phyloP scores from a whole-genome alignment of 2,329 filamentous ascomycete genomes.

The Karstenula rhodostoma region DNA sequence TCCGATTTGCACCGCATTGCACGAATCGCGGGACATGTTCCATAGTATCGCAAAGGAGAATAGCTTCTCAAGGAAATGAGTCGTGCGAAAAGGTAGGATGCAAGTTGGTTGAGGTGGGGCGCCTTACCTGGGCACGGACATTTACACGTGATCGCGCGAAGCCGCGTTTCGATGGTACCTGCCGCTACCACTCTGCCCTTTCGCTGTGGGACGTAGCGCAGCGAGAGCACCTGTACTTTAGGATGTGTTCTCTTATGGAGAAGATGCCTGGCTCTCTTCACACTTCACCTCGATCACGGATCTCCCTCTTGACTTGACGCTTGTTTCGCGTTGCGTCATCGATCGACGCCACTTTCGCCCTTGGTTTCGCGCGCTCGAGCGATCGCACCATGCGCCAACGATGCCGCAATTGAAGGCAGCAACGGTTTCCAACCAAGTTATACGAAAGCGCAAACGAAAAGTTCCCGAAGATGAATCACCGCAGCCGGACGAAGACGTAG shows the following conservation, averaged over 20 bases:
- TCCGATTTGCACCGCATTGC: neutral
- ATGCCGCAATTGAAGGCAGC: slow-evolving; percentile 55
- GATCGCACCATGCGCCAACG: slow-evolving; percentile 24
- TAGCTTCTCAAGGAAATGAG: too few relatives aligned
- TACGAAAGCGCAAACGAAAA: slow-evolving; percentile 56
- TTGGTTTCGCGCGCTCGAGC: neutral
- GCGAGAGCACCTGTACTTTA: neutral
- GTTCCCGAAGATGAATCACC: slow-evolving; percentile 30
- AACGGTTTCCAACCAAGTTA: slow-evolving; percentile 54
- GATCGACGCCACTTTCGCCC: slow-evolving; percentile 21
- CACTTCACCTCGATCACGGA: neutral
- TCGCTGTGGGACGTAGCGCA: neutral
- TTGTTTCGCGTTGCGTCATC: slow-evolving; percentile 34
- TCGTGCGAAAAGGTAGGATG: too few relatives aligned
- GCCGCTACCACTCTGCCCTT: neutral
- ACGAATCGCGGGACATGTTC: neutral
- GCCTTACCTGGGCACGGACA: slow-evolving; percentile 2
- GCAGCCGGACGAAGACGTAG: slow-evolving; percentile 18
- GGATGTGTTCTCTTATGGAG: neutral
- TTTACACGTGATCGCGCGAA: slow-evolving; percentile 15
- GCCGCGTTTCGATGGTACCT: slow-evolving; percentile 1
- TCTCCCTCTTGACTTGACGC: neutral
- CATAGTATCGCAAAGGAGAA: too few relatives aligned
- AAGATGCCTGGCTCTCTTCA: neutral
- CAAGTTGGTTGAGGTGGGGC: too few relatives aligned